phyloP scores from a whole-genome alignment of 176 grass and related monocot species.

The Chrysopogon serrulatus region DNA sequence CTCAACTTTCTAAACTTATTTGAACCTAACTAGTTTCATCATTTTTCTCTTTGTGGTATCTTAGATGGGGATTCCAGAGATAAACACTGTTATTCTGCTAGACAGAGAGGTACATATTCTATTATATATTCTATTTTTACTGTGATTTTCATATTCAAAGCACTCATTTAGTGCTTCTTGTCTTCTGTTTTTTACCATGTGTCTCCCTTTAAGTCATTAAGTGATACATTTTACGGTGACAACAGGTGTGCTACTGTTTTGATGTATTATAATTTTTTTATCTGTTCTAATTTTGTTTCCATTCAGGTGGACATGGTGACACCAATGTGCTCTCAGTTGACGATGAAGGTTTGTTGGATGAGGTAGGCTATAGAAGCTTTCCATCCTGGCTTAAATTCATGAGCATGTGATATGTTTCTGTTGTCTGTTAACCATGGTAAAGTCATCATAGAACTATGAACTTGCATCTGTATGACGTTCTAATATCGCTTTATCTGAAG shows the following conservation, averaged over 20 bases:
- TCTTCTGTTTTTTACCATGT: neutral
- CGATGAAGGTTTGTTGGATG: conserved; percentile 94
- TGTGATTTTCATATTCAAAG: neutral
- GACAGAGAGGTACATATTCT: conserved; percentile 75
- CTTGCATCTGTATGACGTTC: neutral
- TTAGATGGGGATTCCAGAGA: conserved; percentile 83
- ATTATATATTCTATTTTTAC: conserved; percentile 9
- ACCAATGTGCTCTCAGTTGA: conserved; percentile 95
- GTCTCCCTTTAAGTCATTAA: neutral
- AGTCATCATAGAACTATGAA: neutral
- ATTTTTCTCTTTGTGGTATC: conserved; percentile 10
- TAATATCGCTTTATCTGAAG: neutral
- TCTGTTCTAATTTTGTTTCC: neutral
- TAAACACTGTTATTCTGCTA: conserved; percentile 89
- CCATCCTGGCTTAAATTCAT: neutral
- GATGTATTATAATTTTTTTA: conserved; percentile 8
- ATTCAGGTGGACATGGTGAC: conserved; percentile 97
- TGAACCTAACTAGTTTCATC: neutral
- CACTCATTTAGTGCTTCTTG: neutral
- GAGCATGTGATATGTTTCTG: neutral
- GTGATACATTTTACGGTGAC: neutral
- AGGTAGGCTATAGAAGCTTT: conserved; percentile 45
- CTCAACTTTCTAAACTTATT: neutral
- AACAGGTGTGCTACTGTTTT: neutral
- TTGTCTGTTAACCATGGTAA: neutral